phyloP scores from a whole-genome alignment of 495 filamentous ascomycete species.

The Cercophora samala region DNA sequence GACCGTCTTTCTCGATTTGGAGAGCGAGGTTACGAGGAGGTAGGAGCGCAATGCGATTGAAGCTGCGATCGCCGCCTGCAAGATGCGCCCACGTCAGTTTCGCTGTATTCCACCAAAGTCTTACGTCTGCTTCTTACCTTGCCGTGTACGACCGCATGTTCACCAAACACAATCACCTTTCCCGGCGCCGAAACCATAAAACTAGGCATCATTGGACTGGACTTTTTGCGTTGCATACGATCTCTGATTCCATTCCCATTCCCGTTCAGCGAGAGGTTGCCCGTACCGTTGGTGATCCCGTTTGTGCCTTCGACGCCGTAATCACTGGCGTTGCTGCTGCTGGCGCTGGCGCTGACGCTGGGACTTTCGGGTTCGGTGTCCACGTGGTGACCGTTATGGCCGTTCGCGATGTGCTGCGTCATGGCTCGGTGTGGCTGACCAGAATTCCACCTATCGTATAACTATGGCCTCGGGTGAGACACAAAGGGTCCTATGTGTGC shows the following conservation, averaged over 20 bases:
- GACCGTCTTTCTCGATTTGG: slow-evolving; percentile 79
- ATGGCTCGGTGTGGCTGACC: slow-evolving; percentile 9
- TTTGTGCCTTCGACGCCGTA: slow-evolving; percentile 9
- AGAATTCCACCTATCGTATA: not conserved
- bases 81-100: slow-evolving; percentile 4
- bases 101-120: not conserved
- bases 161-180: slow-evolving; percentile 95
- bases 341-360: slow-evolving; percentile 23
- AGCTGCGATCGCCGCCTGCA: slow-evolving; percentile 82
- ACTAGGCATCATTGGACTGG: slow-evolving; percentile 67
- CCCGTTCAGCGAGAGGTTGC: slow-evolving; percentile 22
- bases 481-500: slow-evolving; percentile 5
- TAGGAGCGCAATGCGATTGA: slow-evolving; percentile 93
- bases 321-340: slow-evolving; percentile 18
- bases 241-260: slow-evolving; percentile 21
- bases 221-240: slow-evolving; percentile 46
- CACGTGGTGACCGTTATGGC: slow-evolving; percentile 28
- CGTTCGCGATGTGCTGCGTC: slow-evolving; percentile 26
- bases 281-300: slow-evolving; percentile 18
- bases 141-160: slow-evolving; percentile 94
- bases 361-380: slow-evolving; percentile 18
- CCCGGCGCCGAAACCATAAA: slow-evolving; percentile 98
- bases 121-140: slow-evolving; percentile 53
- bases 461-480: not conserved
- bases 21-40: slow-evolving; percentile 85